Evolutionary conservation across 805 yeast species (phyloP), one percentile per base, ranked within the genome.

Genomic region (Nakazawaea populi): DNA sequence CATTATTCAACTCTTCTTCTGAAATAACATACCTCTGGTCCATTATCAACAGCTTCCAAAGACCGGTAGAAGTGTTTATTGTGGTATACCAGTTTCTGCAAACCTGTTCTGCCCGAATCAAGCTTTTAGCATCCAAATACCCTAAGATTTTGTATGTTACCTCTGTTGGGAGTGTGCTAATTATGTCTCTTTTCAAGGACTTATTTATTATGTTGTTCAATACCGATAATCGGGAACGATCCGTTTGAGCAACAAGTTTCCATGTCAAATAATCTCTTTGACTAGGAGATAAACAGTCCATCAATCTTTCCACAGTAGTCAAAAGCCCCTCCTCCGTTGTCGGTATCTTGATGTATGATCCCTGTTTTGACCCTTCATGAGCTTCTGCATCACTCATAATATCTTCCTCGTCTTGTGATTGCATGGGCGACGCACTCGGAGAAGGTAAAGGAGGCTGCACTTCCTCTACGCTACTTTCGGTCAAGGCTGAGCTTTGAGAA

Each of bases 101-200:
- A 1, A 90, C 96, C 52, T 71, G 70, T 4, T 88, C 71, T 11
- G 85, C 77, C 8, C 76, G 72, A 37, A 82, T 70, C 28, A 94
- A 72, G 3, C 91, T 79, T 42, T 70, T 60, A 55, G 77, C 76
- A 60, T 88, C 91, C 52, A 92, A 71, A 52, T 79, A 75, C 3
- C 76, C 68, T 48, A 94, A 70, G 8, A 94, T 82, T 44, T 80
- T 77, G 56, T 79, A 71, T 2, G 88, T 68, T 9, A 94, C 72
- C 61, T 94, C 98, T 0, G 79, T 60, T 0, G 99, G 99, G 32
- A 94, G 68, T 44, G 76, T 68, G 10, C 81, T 62, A 8, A 92
- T 64, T 40, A 94, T 67, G 60, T 94, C 98, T 60, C 92, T 79
- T 56, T 81, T 79, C 60, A 94, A 74, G 9, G 82, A 75, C 6